These are phyloP conservation scores for Nicotiana sylvestris DNA, from an alignment of 257 asterid genomes.

Conservation along the genomic window DNA sequence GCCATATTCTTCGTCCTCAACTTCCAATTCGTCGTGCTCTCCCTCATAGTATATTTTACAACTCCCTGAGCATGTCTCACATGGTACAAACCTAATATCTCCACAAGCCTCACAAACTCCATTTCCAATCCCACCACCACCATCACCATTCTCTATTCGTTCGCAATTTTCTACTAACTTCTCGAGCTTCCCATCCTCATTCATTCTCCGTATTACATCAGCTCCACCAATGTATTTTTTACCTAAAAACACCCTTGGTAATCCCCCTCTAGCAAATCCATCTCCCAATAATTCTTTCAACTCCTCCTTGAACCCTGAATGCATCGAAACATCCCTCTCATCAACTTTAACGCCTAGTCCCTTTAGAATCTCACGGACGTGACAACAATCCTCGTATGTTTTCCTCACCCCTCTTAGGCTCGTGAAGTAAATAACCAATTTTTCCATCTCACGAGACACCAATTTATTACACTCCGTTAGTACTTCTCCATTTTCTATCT, in stretches of 20 bases:
- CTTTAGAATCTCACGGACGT: conserved; percentile 61
- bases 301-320: conserved; percentile 86
- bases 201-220: conserved; percentile 57
- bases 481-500: not conserved
- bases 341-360: conserved; percentile 74
- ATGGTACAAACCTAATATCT: conserved; percentile 73
- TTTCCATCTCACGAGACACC: conserved; percentile 28
- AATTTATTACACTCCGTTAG: not conserved
- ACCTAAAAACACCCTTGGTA: conserved; percentile 72
- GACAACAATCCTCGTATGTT: conserved; percentile 88
- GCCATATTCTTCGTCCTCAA: conserved; percentile 30
- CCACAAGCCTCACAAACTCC: conserved; percentile 78
- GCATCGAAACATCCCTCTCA: conserved; percentile 90
- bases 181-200: conserved; percentile 75
- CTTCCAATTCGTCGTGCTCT: conserved; percentile 29
- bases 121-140: conserved; percentile 4
- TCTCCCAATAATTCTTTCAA: conserved; percentile 59
- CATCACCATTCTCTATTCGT: conserved; percentile 29
- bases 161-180: conserved; percentile 63
- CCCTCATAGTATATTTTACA: conserved; percentile 66
- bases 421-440: conserved; percentile 62
- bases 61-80: conserved; percentile 89
- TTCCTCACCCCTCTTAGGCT: conserved; percentile 86
- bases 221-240: conserved; percentile 67
- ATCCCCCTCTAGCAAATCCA: conserved; percentile 29